phyloP scores from a whole-genome alignment of 2,329 filamentous ascomycete species.

The Sclerotinia glacialis region DNA sequence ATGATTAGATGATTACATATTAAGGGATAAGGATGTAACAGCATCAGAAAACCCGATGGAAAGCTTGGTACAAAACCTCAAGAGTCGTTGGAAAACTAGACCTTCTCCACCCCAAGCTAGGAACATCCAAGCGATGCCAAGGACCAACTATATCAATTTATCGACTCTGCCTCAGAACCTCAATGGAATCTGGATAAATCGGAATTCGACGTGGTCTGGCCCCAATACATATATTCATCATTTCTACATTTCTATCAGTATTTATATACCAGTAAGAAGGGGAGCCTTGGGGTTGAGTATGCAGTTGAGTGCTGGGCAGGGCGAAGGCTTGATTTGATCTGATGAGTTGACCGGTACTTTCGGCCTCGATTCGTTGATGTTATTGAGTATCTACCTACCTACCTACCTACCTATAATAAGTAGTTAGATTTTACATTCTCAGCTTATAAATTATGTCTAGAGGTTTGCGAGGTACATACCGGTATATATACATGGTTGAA shows the following conservation, averaged over 20 bases:
- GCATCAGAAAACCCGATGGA: too few species aligned
- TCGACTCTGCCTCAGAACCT: too few species aligned
- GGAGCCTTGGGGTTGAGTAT: neutral
- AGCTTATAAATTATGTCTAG: neutral
- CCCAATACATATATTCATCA: constrained; percentile 13
- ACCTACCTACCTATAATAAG: too few species aligned
- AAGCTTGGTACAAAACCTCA: neutral
- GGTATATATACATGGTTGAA: neutral
- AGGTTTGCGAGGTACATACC: neutral
- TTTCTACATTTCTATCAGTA: neutral
- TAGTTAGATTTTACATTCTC: neutral
- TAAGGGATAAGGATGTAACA: too few species aligned
- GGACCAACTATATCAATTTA: too few species aligned
- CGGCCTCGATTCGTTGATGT: neutral
- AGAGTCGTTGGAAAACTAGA: neutral
- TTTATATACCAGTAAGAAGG: constrained; percentile 1
- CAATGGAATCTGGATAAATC: neutral
- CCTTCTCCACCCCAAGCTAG: constrained; percentile 1
- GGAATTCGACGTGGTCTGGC: neutral
- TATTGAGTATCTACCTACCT: neutral
- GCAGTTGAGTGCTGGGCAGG: neutral
- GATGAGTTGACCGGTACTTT: neutral
- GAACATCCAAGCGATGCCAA: constrained; percentile 3
- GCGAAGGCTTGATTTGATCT: constrained; percentile 9
- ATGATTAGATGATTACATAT: too few species aligned